Evolutionary conservation across 78 protist species (phyloP).

Genomic region (Protostelium mycophagum): DNA sequence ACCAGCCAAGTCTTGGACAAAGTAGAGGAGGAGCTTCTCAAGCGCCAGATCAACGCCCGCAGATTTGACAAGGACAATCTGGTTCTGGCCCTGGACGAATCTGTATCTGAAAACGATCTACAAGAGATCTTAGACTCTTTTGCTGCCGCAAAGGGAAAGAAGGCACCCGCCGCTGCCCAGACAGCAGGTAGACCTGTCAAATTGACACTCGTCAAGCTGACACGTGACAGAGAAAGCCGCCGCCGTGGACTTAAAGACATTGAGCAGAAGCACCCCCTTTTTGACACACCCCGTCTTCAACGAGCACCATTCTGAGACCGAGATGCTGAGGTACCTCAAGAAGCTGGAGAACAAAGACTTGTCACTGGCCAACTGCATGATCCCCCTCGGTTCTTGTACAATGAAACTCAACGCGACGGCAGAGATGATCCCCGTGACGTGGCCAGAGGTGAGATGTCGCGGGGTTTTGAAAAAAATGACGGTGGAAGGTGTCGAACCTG

Average conservation of each 20-base stretch:
- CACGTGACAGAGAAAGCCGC: neutral
- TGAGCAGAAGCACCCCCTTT: slow-evolving; percentile 38
- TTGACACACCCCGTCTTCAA: slow-evolving; percentile 86
- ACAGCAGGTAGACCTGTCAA: slow-evolving; percentile 1
- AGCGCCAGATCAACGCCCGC: slow-evolving; percentile 75
- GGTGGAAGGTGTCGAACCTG: slow-evolving; percentile 15
- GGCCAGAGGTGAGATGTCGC: slow-evolving; percentile 79
- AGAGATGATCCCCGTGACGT: slow-evolving; percentile 92
- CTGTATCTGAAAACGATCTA: slow-evolving; percentile 43
- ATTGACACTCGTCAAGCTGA: neutral
- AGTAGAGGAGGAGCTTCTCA: slow-evolving; percentile 27
- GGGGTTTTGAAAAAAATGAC: neutral
- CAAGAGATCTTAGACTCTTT: slow-evolving; percentile 32
- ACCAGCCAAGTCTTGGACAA: neutral
- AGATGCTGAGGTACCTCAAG: slow-evolving; percentile 88
- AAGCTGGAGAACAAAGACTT: slow-evolving; percentile 84
- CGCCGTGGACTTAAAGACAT: slow-evolving; percentile 2
- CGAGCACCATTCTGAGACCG: slow-evolving; percentile 85
- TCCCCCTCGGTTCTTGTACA: slow-evolving; percentile 93
- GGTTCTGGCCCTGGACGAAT: slow-evolving; percentile 83
- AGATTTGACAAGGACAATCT: slow-evolving; percentile 36
- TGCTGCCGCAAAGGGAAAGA: slow-evolving; percentile 23
- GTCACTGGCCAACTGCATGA: slow-evolving; percentile 81
- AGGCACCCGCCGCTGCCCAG: neutral
- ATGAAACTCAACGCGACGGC: slow-evolving; percentile 97